Percentiles rank a stretch among this genome's conserved stretches.
Conservation (phyloP, 495 filamentous ascomycete species). For the Lepidopterella palustris region DNA sequence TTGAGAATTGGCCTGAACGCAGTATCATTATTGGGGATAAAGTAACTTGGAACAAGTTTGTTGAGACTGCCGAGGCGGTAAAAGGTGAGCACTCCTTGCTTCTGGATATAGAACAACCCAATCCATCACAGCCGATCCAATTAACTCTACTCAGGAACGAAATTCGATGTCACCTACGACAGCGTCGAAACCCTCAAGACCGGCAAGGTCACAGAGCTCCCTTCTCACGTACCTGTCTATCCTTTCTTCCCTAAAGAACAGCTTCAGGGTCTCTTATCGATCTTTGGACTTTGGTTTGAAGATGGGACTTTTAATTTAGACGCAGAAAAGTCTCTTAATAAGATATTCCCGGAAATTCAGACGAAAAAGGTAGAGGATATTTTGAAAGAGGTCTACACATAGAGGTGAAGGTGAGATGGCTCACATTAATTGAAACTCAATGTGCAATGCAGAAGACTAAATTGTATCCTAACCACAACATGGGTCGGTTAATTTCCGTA, state of each 20-base stretch:
- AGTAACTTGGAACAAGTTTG: conserved; percentile 8
- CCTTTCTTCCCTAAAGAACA: neutral
- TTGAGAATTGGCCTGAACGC: neutral
- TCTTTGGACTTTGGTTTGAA: neutral
- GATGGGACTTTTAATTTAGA: neutral
- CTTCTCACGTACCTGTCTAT: neutral
- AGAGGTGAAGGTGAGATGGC: no score
- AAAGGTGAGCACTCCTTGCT: neutral
- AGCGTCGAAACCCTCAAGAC: neutral
- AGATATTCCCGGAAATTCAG: neutral
- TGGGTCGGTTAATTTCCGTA: no score
- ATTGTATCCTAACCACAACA: no score
- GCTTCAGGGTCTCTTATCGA: neutral
- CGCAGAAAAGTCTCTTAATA: neutral
- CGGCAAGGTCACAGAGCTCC: neutral
- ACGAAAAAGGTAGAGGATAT: neutral
- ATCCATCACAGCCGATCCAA: neutral
- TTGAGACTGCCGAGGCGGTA: neutral
- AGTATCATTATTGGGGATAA: conserved; percentile 1
- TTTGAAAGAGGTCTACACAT: neutral
- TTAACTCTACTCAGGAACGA: neutral
- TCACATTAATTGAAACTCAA: no score
- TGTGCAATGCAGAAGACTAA: no score
- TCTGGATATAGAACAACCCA: neutral
- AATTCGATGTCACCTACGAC: neutral